Percentiles rank a stretch among this genome's conserved stretches.
Conservation (phyloP, 371 early-diverging fungal species). For the Haplosporangium sp. region DNA sequence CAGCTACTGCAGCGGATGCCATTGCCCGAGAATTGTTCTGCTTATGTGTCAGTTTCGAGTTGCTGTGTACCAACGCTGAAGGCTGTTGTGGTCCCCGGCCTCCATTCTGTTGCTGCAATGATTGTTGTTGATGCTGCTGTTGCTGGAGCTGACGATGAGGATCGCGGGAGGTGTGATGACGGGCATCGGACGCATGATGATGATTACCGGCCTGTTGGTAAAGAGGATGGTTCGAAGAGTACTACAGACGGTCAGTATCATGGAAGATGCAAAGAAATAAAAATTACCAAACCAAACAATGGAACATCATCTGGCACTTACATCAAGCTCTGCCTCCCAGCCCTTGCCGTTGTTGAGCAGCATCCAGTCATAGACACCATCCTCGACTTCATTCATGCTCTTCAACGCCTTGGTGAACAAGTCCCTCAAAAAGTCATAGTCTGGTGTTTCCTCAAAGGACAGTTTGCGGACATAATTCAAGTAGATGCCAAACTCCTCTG, state of each 20-base stretch:
- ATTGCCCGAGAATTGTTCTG: constrained; percentile 34
- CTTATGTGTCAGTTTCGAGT: constrained; percentile 45
- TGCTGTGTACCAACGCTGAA: constrained; percentile 46
- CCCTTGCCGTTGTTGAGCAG: constrained; percentile 71
- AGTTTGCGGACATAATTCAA: constrained; percentile 94
- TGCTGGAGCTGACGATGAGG: constrained; percentile 27
- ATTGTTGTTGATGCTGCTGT: constrained; percentile 28
- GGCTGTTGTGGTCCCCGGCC: constrained; percentile 43
- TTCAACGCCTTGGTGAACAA: constrained; percentile 88
- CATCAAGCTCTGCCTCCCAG: constrained; percentile 63
- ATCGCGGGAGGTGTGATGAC: constrained; percentile 37
- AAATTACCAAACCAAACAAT: neutral
- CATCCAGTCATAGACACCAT: constrained; percentile 96
- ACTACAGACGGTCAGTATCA: constrained; percentile 3
- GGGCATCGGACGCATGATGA: constrained; percentile 29
- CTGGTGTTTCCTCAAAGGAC: constrained; percentile 97
- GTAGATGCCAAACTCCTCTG: constrained; percentile 92
- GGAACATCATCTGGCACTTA: constrained; percentile 21
- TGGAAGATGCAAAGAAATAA: neutral
- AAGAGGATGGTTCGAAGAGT: constrained; percentile 32
- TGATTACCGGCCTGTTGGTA: constrained; percentile 25
- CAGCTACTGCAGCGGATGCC: constrained; percentile 10
- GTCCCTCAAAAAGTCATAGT: constrained; percentile 91
- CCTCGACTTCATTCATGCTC: constrained; percentile 82
- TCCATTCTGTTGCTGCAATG: constrained; percentile 18